Evolutionary conservation across 345 rosid genomes (phyloP).

Genomic region (Camelina neglecta): DNA sequence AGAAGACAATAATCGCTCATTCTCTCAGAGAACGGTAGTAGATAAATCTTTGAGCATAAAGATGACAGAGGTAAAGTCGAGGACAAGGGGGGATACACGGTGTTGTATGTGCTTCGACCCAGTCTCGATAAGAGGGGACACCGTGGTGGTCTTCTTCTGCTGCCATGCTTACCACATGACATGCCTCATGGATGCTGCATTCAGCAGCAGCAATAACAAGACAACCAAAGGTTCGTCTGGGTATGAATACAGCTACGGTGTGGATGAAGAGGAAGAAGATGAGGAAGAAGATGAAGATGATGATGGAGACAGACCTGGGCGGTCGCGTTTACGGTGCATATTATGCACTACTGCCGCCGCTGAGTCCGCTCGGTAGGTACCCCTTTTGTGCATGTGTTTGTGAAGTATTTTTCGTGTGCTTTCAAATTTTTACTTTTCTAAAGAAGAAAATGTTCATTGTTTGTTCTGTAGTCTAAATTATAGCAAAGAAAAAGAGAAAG

Average conservation of each 20-base stretch:
- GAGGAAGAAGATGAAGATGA: constrained; percentile 50
- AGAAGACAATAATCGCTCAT: constrained; percentile 55
- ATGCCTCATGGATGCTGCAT: constrained; percentile 84
- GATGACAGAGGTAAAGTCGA: constrained; percentile 81
- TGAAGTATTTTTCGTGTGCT: constrained; percentile 41
- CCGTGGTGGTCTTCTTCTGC: constrained; percentile 86
- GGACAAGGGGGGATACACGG: constrained; percentile 84
- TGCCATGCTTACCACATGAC: constrained; percentile 90
- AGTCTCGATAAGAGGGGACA: constrained; percentile 75
- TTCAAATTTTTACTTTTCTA: neutral
- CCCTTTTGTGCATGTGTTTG: constrained; percentile 33
- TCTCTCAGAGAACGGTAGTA: constrained; percentile 45
- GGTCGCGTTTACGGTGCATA: constrained; percentile 76
- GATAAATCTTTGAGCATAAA: constrained; percentile 52
- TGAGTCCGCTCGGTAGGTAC: constrained; percentile 41
- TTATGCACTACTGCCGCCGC: constrained; percentile 95
- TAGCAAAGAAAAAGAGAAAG: constrained; percentile 5
- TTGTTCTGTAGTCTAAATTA: constrained; percentile 29
- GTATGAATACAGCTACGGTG: constrained; percentile 49
- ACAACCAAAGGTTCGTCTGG: constrained; percentile 43
- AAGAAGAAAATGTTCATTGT: constrained; percentile 23
- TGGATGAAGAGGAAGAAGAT: constrained; percentile 27
- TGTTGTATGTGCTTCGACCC: constrained; percentile 97
- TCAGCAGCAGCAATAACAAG: constrained; percentile 53
- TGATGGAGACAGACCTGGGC: constrained; percentile 50